Evolutionary conservation across 2,329 filamentous ascomycete genomes (phyloP), one percentile per base, ranked within the genome.

Genomic region (Colletotrichum magnum): DNA sequence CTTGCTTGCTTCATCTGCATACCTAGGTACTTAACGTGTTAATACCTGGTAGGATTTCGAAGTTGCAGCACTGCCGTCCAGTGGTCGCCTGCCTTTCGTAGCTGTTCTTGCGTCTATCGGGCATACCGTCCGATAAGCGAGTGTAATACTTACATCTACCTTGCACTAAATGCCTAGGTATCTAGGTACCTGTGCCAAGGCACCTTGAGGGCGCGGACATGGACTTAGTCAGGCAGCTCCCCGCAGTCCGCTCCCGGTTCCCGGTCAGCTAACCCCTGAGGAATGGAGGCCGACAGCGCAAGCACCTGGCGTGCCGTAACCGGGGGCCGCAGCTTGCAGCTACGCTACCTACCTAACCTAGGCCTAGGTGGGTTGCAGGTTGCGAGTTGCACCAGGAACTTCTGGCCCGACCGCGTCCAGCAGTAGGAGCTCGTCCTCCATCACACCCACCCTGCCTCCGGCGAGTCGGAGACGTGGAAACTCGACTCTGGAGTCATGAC

Each of bases 401-500:
- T 65, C 66, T 59, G 43, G 61, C 4, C 54, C 66, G 43, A 65
- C 48, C 61, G 54, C 54, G 32, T 54, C 61, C 28, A 63, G 21
- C 21, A 24, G 21, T 24, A 24, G 21, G 21, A 24, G 26, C 54
- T 18, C 32, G 50, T 32, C 52, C 45, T 26, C 51, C 58, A 16
- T 51, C 64, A 54, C 48, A 64, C 64, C 59, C 48, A 64, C 64
- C 59, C 43, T 57, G 32, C 24, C 47, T 45, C 47, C 60, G 18
- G 60, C 48, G 36, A 9, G 48, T 58, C 65, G 66, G 32, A 59
- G 50, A 59, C 66, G 43, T 56, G 64, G 65, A 59, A 54, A 65
- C 61, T 21, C 21, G 18, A 26, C 50, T 21, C 54, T 64, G 43
- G 54, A 69, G 61, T 65, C 61, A 69, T 69, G 61, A 69, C 66